phyloP scores from a whole-genome alignment of 306 rosid genomes.

The Purshia tridentata region DNA sequence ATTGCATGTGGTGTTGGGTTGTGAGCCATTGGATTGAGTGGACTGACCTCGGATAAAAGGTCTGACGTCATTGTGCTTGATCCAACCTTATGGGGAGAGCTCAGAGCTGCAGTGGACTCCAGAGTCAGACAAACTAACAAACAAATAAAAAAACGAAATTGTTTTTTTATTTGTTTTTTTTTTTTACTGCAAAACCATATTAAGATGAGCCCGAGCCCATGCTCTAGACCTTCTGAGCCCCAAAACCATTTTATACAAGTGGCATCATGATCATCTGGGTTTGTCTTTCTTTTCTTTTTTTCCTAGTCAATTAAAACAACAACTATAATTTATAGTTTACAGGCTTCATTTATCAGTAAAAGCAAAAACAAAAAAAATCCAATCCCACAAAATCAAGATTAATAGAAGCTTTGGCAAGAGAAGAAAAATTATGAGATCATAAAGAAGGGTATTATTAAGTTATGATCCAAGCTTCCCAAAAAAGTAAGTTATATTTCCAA shows the following conservation, averaged over 20 bases:
- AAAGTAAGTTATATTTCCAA: too few species aligned
- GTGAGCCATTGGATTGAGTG: neutral
- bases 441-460: too few species aligned
- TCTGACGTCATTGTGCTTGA: slow-evolving; percentile 19
- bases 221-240: too few species aligned
- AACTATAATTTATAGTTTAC: neutral
- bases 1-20: neutral
- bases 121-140: neutral
- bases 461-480: too few species aligned
- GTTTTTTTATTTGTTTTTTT: too few species aligned
- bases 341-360: too few species aligned
- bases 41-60: neutral
- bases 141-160: neutral
- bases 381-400: neutral
- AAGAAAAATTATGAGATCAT: neutral
- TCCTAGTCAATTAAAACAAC: neutral
- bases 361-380: neutral
- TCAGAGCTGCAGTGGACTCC: neutral
- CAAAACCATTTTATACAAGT: too few species aligned
- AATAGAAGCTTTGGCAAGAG: neutral
- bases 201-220: too few species aligned
- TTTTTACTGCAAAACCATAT: too few species aligned
- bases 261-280: too few species aligned
- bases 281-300: neutral
- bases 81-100: slow-evolving; percentile 21